These are phyloP conservation scores for maize (Zea mays) DNA, from an alignment of 176 grass and related monocot genomes.

Conservation along the genomic window DNA sequence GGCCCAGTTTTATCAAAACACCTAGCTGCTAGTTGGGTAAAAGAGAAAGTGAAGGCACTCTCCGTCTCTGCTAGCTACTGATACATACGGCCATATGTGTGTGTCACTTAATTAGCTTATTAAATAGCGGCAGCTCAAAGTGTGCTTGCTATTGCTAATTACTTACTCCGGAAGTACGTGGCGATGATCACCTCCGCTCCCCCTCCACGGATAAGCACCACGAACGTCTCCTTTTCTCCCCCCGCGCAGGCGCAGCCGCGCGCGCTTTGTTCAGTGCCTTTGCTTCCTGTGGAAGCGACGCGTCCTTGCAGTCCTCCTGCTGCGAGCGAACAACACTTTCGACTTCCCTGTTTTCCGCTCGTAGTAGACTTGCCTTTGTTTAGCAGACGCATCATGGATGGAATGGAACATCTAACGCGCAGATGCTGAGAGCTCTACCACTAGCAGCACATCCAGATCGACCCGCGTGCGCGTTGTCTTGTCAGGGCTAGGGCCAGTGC, in stretches of 20 bases:
- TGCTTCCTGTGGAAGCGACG: not conserved
- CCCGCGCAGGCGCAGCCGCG: not conserved
- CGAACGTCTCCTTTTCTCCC: not conserved
- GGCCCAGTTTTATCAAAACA: not conserved
- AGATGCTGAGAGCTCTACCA: not conserved
- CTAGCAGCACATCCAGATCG: too few relatives aligned
- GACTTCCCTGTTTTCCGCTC: constrained; percentile 1
- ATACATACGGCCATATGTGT: not conserved
- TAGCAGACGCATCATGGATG: not conserved
- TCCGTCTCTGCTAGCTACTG: not conserved
- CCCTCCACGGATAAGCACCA: not conserved
- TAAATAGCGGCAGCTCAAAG: too few relatives aligned
- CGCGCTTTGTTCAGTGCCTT: not conserved
- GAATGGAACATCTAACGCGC: not conserved
- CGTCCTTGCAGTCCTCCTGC: too few relatives aligned
- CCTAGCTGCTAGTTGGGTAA: not conserved
- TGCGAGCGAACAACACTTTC: not conserved
- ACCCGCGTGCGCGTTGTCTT: too few relatives aligned
- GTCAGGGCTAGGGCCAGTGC: too few relatives aligned
- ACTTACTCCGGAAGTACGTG: not conserved
- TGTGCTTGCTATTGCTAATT: not conserved
- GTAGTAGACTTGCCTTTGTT: not conserved
- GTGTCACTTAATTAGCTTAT: too few relatives aligned
- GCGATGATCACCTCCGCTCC: not conserved
- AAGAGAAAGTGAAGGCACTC: too few relatives aligned